These are phyloP conservation scores for Penicillium fuscoglaucum DNA, from an alignment of 2,329 filamentous ascomycete species.

Conservation along the genomic window DNA sequence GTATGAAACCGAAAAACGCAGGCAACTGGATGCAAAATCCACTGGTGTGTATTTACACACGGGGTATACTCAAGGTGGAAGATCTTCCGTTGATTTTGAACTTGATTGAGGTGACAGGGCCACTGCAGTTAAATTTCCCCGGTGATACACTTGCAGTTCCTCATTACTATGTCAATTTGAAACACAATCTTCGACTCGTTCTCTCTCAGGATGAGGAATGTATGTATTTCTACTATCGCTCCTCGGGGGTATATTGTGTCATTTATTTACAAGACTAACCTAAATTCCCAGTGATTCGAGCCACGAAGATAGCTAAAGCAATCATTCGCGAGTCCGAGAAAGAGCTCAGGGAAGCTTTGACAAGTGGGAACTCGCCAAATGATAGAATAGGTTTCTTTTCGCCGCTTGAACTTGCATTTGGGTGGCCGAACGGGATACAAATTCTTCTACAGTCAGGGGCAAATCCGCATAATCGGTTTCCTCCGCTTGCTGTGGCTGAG, in stretches of 20 bases:
- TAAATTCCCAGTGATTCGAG: not conserved
- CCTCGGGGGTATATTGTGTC: no score
- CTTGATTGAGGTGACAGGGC: not conserved
- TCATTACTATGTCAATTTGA: not conserved
- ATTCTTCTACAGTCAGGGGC: slow-evolving; percentile 5
- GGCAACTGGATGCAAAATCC: not conserved
- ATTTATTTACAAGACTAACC: not conserved
- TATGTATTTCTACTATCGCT: not conserved
- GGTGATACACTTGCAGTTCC: fast-evolving
- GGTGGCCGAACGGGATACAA: slow-evolving; percentile 6
- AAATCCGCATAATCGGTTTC: not conserved
- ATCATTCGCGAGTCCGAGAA: slow-evolving; percentile 7
- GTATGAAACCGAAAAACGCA: not conserved
- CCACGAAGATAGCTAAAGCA: not conserved
- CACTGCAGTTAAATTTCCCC: not conserved
- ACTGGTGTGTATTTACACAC: not conserved
- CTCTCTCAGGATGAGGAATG: not conserved
- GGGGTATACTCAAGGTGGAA: not conserved
- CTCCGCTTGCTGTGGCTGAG: not conserved
- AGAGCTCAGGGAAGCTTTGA: not conserved
- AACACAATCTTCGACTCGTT: slow-evolving; percentile 1
- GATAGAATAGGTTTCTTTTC: not conserved
- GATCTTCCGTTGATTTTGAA: not conserved
- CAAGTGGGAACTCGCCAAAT: not conserved
- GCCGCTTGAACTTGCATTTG: slow-evolving; percentile 5